These are phyloP conservation scores for Mediolabrus comicus DNA, from an alignment of 108 stramenopile genomes.

Conservation along the genomic window DNA sequence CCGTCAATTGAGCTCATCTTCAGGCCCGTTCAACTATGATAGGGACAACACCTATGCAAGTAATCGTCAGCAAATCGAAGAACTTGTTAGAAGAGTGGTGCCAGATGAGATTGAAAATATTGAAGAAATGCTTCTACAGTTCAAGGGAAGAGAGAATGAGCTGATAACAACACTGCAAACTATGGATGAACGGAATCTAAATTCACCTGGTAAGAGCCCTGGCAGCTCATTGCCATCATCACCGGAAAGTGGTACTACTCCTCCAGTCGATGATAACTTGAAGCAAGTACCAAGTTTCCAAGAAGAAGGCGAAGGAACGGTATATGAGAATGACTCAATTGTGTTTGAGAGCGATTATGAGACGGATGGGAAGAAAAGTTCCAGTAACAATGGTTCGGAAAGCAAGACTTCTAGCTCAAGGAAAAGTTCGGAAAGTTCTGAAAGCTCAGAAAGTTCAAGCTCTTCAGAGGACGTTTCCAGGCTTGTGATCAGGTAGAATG, in stretches of 20 bases:
- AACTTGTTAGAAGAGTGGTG: constrained; percentile 51
- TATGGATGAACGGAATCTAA: constrained; percentile 7
- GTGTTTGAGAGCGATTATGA: background rate
- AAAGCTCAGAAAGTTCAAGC: background rate
- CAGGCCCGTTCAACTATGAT: constrained; percentile 9
- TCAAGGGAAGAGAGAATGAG: constrained; percentile 9
- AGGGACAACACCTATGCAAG: background rate
- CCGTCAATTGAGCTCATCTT: background rate
- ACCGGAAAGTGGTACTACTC: background rate
- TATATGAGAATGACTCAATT: background rate
- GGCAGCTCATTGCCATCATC: background rate
- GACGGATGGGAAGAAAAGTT: background rate
- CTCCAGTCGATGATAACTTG: background rate
- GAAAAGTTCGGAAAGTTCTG: background rate
- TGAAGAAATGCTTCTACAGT: constrained; percentile 13
- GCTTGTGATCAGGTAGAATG: background rate
- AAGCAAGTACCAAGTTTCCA: background rate
- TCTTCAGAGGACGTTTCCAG: background rate
- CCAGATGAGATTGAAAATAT: constrained; percentile 49
- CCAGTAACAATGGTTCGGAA: background rate
- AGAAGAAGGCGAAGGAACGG: background rate
- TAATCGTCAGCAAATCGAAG: constrained; percentile 32
- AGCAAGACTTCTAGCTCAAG: background rate
- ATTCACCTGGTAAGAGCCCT: background rate
- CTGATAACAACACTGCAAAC: constrained; percentile 4